A percentile compares a stretch with the other conserved stretches of the same genome.
phyloP scores from a whole-genome alignment of 1,139 yeast species.

The Sugiyamaella xylanicola region DNA sequence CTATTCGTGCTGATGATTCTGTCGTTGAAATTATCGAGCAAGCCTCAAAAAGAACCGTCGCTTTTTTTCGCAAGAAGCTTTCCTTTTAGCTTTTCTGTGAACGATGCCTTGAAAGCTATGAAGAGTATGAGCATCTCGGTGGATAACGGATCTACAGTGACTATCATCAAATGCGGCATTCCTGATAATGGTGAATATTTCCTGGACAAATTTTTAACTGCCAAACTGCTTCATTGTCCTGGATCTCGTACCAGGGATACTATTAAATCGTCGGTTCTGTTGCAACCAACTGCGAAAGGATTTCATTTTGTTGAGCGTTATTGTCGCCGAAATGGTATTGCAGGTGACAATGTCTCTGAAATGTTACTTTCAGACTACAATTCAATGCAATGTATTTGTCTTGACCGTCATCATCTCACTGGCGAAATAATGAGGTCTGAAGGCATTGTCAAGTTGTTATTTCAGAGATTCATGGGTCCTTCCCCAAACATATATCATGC shows the following conservation, averaged over 20 bases:
- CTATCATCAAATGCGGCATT: conserved; percentile 63
- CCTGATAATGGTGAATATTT: conserved; percentile 54
- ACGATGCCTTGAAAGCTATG: conserved; percentile 58
- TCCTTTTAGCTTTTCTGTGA: conserved; percentile 58
- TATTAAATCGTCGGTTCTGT: conserved; percentile 26
- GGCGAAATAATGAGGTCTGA: conserved; percentile 69
- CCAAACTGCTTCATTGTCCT: conserved; percentile 70
- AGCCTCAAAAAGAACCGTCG: conserved; percentile 31
- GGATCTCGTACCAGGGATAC: conserved; percentile 52
- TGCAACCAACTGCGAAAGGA: conserved; percentile 95
- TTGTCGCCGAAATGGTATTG: conserved; percentile 58
- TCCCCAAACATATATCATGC: conserved; percentile 73
- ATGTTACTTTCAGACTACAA: conserved; percentile 61
- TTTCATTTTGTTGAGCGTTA: conserved; percentile 66
- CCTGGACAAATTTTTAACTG: conserved; percentile 59
- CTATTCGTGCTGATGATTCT: conserved; percentile 50
- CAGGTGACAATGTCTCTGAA: conserved; percentile 40
- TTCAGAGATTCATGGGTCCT: conserved; percentile 65
- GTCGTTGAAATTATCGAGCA: conserved; percentile 50
- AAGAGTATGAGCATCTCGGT: conserved; percentile 51
- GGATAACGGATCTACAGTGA: conserved; percentile 48
- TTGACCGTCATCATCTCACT: conserved; percentile 65
- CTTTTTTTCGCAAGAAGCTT: conserved; percentile 32
- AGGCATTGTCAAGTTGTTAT: conserved; percentile 64
- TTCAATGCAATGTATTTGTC: conserved; percentile 67